These are phyloP conservation scores for Lachnellula hyalina DNA, from an alignment of 2,329 filamentous ascomycete species.

Conservation along the genomic window DNA sequence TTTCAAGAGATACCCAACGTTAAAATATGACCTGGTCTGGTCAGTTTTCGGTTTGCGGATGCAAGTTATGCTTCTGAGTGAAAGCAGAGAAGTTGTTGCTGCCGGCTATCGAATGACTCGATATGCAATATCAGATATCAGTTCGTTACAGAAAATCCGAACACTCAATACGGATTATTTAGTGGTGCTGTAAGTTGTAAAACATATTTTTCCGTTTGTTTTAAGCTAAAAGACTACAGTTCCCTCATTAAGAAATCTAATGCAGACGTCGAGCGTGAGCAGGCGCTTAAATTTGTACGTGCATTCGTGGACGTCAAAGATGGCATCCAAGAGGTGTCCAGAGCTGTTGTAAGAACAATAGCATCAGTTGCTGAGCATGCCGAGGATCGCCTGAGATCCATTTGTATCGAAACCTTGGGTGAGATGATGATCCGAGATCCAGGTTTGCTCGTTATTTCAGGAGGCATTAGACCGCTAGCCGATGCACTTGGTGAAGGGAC, in stretches of 20 bases:
- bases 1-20: conserved; percentile 86
- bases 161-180: conserved; percentile 86
- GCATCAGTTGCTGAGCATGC: conserved; percentile 80
- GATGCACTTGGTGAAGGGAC: conserved; percentile 85
- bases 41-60: conserved; percentile 88
- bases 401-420: conserved; percentile 87
- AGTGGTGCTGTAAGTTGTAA: conserved; percentile 60
- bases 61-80: conserved; percentile 92
- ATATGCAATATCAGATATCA: conserved; percentile 88
- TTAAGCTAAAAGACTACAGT: conserved; percentile 32
- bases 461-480: conserved; percentile 81
- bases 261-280: conserved; percentile 93
- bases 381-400: conserved; percentile 70
- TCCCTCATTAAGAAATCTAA: conserved; percentile 95
- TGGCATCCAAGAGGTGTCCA: conserved; percentile 80
- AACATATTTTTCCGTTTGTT: neutral
- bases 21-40: conserved; percentile 97
- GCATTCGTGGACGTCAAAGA: conserved; percentile 95
- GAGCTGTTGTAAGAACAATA: conserved; percentile 81
- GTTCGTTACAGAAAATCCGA: conserved; percentile 83
- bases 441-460: conserved; percentile 71
- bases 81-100: conserved; percentile 91
- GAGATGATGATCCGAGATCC: conserved; percentile 89
- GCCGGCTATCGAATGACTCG: conserved; percentile 90
- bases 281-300: conserved; percentile 92